Evolutionary conservation across 1,139 yeast genomes (phyloP), one percentile per base, ranked within the genome.

Genomic region (Geotrichum aggregatum): DNA sequence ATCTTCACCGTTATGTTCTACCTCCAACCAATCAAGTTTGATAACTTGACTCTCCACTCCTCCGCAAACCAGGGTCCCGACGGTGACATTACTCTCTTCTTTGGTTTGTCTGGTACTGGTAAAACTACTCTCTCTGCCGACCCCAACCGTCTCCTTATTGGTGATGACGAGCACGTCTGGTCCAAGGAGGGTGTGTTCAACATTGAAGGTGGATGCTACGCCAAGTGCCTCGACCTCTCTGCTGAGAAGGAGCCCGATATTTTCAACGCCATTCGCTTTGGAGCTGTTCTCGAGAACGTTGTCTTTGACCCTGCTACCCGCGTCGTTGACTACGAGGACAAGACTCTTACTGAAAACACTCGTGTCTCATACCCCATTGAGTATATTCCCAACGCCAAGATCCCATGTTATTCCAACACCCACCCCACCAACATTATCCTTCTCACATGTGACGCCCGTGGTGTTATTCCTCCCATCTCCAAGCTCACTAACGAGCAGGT

Each of bases 131-230:
- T 92, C 63, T 87, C 96, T 63, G 98, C 98, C 54, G 98, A 92
- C 71, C 96, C 97, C 59, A 78, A 87, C 75, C 86, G 98, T 75
- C 75, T 81, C 71, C 81, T 92, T 71, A 92, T 92, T 68, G 98
- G 98, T 72, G 98, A 92, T 70, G 98, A 92, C 70, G 98, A 92
- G 76, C 98, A 92, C 77, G 92, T 98, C 77, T 92, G 98, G 98
- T 87, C 97, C 34, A 95, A 92, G 72, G 77, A 86, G 62, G 98
- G 98, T 76, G 97, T 92, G 57, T 92, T 92, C 83, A 92, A 92
- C 82, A 91, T 92, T 68, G 98, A 92, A 77, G 98, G 98, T 74
- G 98, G 98, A 61, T 92, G 98, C 78, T 92, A 92, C 77, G 98
- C 98, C 68, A 92, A 92, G 76, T 91, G 98, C 77, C 78, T 92